Evolutionary conservation across 2,329 filamentous ascomycete species (phyloP).

Genomic region (Botryotinia globosa): DNA sequence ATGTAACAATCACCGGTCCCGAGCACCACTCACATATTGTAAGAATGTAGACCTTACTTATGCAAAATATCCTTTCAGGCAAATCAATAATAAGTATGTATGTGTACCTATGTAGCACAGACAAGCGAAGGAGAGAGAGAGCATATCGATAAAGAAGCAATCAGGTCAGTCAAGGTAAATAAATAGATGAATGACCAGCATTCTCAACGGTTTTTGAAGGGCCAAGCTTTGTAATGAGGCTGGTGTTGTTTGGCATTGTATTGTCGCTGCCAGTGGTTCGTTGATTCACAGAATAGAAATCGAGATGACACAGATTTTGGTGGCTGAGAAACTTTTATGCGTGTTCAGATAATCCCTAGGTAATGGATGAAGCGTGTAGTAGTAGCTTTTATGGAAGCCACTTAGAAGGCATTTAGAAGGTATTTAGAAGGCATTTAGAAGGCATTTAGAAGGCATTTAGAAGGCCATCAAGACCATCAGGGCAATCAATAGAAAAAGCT

Average conservation of each 20-base stretch:
- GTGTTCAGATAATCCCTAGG: not conserved
- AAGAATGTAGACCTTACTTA: not conserved
- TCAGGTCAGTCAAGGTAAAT: not conserved
- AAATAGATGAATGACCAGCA: not conserved
- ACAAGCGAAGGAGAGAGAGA: not conserved
- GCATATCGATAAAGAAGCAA: not conserved
- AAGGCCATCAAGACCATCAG: not conserved
- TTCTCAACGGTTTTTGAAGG: not conserved
- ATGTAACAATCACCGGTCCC: slow-evolving; percentile 7
- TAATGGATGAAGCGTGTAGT: not conserved
- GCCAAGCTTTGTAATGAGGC: not conserved
- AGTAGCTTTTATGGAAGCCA: slow-evolving; percentile 9
- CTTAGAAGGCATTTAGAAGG: slow-evolving; percentile 9
- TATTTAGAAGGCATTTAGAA: slow-evolving; percentile 12
- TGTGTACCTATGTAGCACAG: not conserved
- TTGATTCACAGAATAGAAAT: not conserved
- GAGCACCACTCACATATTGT: slow-evolving; percentile 6
- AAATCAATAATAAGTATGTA: not conserved
- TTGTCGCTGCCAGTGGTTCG: not conserved
- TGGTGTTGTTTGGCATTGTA: not conserved
- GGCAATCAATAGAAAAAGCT: not conserved
- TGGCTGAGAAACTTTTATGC: slow-evolving; percentile 7
- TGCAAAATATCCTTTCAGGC: slow-evolving; percentile 5
- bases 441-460: slow-evolving; percentile 8
- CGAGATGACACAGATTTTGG: not conserved